Evolutionary conservation across 2,329 filamentous ascomycete species (phyloP).

Genomic region (Grosmannia huntii): DNA sequence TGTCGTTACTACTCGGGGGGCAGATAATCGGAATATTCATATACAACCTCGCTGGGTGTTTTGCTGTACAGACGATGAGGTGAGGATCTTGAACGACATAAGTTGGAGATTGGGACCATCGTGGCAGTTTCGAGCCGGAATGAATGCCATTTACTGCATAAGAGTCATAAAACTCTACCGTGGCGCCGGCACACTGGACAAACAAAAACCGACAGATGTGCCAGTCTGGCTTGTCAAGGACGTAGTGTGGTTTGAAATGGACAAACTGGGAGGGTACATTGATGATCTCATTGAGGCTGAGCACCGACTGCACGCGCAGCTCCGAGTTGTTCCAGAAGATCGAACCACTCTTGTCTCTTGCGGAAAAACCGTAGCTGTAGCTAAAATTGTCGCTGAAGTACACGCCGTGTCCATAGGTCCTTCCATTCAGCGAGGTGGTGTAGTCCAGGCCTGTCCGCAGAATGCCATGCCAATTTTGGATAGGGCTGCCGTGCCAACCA

Average conservation of each 20-base stretch:
- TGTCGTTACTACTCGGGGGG: background rate
- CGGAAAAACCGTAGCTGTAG: slow-evolving; percentile 41
- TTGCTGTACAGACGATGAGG: background rate
- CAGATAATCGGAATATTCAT: background rate
- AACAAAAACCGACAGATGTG: slow-evolving; percentile 83
- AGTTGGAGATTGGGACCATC: background rate
- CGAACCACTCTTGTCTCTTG: background rate
- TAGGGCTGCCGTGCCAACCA: slow-evolving; percentile 70
- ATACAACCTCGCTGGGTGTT: background rate
- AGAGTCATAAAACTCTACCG: no score
- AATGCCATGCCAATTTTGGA: slow-evolving; percentile 83
- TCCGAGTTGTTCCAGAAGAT: slow-evolving; percentile 52
- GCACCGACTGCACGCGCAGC: slow-evolving; percentile 42
- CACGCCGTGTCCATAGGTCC: slow-evolving; percentile 65
- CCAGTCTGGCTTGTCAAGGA: slow-evolving; percentile 69
- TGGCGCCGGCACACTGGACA: slow-evolving; percentile 18
- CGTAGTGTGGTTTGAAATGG: slow-evolving; percentile 45
- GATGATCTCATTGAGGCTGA: slow-evolving; percentile 77
- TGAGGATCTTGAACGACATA: background rate
- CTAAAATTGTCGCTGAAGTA: slow-evolving; percentile 57
- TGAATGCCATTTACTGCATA: background rate
- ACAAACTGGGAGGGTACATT: slow-evolving; percentile 56
- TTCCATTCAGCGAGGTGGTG: slow-evolving; percentile 46
- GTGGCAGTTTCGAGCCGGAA: no score
- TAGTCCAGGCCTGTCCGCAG: slow-evolving; percentile 72